Evolutionary conservation across 2,329 filamentous ascomycete species (phyloP).

Genomic region (Exserohilum rostratum): DNA sequence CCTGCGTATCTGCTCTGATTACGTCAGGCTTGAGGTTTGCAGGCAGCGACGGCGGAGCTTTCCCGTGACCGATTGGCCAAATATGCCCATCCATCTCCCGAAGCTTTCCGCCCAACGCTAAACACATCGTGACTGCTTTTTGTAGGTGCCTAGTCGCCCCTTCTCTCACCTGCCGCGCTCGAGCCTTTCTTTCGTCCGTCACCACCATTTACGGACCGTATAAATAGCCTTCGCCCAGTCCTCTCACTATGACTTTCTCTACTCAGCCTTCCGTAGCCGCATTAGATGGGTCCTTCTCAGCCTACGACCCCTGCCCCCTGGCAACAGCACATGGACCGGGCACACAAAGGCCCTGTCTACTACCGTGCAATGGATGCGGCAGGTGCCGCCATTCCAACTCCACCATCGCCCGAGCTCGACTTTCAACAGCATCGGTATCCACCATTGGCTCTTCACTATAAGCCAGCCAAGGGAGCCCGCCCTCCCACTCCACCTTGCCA

Average conservation of each 20-base stretch:
- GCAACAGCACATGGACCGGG: neutral
- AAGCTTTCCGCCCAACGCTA: neutral
- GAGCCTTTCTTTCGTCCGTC: constrained; percentile 4
- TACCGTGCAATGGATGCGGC: neutral
- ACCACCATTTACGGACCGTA: constrained; percentile 6
- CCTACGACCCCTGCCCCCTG: neutral
- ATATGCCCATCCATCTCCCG: neutral
- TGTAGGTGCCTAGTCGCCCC: neutral
- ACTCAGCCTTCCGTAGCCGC: constrained; percentile 1
- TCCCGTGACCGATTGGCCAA: constrained; percentile 1
- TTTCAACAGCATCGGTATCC: neutral
- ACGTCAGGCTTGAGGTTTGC: no score
- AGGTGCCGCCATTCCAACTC: constrained; percentile 3
- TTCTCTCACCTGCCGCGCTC: constrained; percentile 8
- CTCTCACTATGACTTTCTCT: neutral
- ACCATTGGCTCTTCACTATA: neutral
- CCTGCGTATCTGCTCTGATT: no score
- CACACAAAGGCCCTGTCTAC: neutral
- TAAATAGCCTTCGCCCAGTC: constrained; percentile 2
- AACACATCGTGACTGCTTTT: constrained; percentile 1
- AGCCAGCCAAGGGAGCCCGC: neutral
- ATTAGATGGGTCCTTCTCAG: constrained; percentile 9
- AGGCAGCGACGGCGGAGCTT: neutral
- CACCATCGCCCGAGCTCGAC: neutral
- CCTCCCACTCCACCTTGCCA: constrained; percentile 11